Conservation (phyloP, 768 basidiomycete genomes). For the Naganishia friedmannii region DNA sequence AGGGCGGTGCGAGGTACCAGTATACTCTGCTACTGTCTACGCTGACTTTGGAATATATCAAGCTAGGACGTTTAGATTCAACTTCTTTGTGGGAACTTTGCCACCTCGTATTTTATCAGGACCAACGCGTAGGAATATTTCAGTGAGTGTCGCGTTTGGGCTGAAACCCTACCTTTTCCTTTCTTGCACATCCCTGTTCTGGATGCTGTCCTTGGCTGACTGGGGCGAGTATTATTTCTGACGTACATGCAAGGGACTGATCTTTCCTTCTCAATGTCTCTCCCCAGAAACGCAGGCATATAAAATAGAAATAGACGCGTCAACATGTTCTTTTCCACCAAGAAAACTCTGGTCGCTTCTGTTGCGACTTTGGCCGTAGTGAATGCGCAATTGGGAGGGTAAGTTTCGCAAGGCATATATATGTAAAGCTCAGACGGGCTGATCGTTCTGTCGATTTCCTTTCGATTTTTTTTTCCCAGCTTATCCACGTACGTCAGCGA, state of each 20-base stretch:
- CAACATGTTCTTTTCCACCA: slow-evolving; percentile 22
- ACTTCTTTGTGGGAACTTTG: too few species aligned
- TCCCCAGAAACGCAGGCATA: not conserved
- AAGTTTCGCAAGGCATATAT: not conserved
- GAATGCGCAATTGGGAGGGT: slow-evolving; percentile 25
- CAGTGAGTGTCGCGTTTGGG: too few species aligned
- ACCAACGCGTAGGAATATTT: too few species aligned
- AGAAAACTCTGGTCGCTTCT: slow-evolving; percentile 22
- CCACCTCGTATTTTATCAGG: too few species aligned
- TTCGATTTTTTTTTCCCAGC: not conserved
- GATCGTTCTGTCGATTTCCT: not conserved
- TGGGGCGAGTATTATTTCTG: too few species aligned
- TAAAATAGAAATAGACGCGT: too few species aligned
- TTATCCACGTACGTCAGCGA: not conserved
- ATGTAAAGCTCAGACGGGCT: not conserved
- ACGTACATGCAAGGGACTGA: not conserved
- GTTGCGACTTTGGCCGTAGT: slow-evolving; percentile 13
- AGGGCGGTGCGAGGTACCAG: too few species aligned
- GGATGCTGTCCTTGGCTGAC: not conserved
- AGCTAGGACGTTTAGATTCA: too few species aligned
- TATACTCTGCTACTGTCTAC: too few species aligned
- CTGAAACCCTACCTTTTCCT: not conserved
- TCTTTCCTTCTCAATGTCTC: not conserved
- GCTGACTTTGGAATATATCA: too few species aligned
- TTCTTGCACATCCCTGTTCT: not conserved